phyloP scores from a whole-genome alignment of 805 yeast genomes.

The Metschnikowia noctiluminum region DNA sequence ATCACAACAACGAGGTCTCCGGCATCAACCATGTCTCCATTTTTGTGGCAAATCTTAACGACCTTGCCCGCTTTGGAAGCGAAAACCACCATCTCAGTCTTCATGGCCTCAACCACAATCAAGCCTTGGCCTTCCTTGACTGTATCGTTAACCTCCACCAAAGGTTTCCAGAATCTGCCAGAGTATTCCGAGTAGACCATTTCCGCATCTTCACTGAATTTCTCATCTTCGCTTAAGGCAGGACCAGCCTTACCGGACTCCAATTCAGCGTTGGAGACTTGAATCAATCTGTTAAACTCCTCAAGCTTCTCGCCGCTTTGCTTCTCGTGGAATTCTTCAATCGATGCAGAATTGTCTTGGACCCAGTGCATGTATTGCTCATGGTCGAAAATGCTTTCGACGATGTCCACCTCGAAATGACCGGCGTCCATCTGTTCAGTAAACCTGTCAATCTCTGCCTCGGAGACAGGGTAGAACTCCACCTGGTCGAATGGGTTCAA shows the following conservation, averaged over 20 bases:
- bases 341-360: constrained; percentile 65
- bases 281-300: constrained; percentile 81
- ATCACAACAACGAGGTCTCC: constrained; percentile 92
- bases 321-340: constrained; percentile 58
- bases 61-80: constrained; percentile 74
- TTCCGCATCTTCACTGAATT: constrained; percentile 74
- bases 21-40: constrained; percentile 96
- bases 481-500: constrained; percentile 90
- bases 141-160: constrained; percentile 72
- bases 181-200: constrained; percentile 90
- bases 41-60: constrained; percentile 65
- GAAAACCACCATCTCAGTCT: constrained; percentile 89
- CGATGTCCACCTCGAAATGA: constrained; percentile 67
- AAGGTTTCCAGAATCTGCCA: constrained; percentile 96
- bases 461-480: constrained; percentile 89
- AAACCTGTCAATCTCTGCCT: constrained; percentile 70
- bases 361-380: constrained; percentile 76
- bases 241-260: constrained; percentile 47
- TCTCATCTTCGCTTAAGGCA: constrained; percentile 44
- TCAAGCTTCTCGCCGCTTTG: constrained; percentile 82
- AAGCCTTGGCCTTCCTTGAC: constrained; percentile 76
- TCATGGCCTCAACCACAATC: constrained; percentile 95
- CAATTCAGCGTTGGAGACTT: constrained; percentile 73
- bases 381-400: constrained; percentile 80
- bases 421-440: constrained; percentile 80